Conservation (phyloP, 176 grass and related monocot genomes). For the Areca catechu region DNA sequence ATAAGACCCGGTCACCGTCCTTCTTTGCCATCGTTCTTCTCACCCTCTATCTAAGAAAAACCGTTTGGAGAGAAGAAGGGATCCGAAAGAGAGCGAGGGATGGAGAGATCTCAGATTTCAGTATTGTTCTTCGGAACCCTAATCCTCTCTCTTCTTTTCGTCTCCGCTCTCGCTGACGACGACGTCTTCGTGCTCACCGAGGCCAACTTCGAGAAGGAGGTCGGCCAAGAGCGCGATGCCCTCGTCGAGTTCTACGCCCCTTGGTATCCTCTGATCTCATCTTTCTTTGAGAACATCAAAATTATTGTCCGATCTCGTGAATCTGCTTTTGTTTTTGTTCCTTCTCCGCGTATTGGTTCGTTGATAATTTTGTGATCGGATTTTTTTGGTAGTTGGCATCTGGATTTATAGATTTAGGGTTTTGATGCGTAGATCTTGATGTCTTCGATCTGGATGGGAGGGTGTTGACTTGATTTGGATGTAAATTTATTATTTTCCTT, state of each 20-base stretch:
- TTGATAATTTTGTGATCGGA: neutral
- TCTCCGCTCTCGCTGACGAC: slow-evolving; percentile 28
- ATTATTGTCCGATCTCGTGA: neutral
- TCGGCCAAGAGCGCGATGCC: slow-evolving; percentile 77
- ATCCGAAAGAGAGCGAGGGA: slow-evolving; percentile 6
- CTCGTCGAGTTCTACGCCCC: slow-evolving; percentile 92
- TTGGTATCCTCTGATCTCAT: slow-evolving; percentile 30
- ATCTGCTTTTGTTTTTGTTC: neutral
- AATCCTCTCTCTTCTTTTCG: slow-evolving; percentile 26
- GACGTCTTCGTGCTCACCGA: slow-evolving; percentile 64
- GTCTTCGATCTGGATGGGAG: neutral
- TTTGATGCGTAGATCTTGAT: neutral
- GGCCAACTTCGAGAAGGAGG: slow-evolving; percentile 86
- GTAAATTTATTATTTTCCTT: neutral
- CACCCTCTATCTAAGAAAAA: neutral
- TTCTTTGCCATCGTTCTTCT: too few relatives aligned
- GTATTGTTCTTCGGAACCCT: slow-evolving; percentile 26
- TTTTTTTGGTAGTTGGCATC: neutral
- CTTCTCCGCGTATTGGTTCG: neutral
- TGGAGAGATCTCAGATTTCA: slow-evolving; percentile 58
- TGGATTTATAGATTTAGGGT: neutral
- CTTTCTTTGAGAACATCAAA: too few relatives aligned
- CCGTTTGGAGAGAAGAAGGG: neutral
- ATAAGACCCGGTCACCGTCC: too few relatives aligned
- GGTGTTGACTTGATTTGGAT: neutral